Conservation (phyloP, 2,329 filamentous ascomycete species). For the Mycocentrospora acerina region DNA sequence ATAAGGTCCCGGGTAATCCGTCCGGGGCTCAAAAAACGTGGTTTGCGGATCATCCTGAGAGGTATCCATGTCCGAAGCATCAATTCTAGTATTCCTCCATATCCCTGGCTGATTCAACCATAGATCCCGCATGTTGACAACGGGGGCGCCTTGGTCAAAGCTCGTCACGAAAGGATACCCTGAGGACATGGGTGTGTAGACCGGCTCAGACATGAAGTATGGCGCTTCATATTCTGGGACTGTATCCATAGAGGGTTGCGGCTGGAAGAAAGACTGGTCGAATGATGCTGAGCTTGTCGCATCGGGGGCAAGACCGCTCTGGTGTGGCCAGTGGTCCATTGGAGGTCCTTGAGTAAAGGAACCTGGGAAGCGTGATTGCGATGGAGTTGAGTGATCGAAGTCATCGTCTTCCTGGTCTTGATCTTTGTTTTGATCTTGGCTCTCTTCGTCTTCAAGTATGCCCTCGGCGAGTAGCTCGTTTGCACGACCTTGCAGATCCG, state of each 20-base stretch:
- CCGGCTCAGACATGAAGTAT: not conserved
- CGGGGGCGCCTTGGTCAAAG: constrained; percentile 19
- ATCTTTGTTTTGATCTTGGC: too few relatives aligned
- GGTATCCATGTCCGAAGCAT: not conserved
- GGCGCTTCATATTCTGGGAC: not conserved
- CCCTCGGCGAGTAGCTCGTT: constrained; percentile 13
- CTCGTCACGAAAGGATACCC: constrained; percentile 24
- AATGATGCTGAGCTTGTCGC: not conserved
- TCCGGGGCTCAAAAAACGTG: too few relatives aligned
- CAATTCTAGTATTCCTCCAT: not conserved
- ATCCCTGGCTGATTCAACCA: constrained; percentile 4
- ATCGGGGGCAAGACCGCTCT: not conserved
- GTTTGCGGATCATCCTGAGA: too few relatives aligned
- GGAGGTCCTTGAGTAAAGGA: too few relatives aligned
- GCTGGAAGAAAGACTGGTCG: not conserved
- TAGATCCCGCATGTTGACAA: constrained; percentile 14
- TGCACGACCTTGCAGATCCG: constrained; percentile 13
- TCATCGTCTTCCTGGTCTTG: too few relatives aligned
- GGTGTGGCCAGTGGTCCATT: not conserved
- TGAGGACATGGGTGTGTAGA: constrained; percentile 5
- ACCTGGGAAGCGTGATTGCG: too few relatives aligned
- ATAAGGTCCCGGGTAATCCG: too few relatives aligned
- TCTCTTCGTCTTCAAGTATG: not conserved
- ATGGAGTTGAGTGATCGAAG: too few relatives aligned
- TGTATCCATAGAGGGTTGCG: not conserved